A percentile compares a stretch with the other conserved stretches of the same genome.
phyloP scores from a whole-genome alignment of 768 basidiomycete genomes.

The Macrolepiota fuliginosa region DNA sequence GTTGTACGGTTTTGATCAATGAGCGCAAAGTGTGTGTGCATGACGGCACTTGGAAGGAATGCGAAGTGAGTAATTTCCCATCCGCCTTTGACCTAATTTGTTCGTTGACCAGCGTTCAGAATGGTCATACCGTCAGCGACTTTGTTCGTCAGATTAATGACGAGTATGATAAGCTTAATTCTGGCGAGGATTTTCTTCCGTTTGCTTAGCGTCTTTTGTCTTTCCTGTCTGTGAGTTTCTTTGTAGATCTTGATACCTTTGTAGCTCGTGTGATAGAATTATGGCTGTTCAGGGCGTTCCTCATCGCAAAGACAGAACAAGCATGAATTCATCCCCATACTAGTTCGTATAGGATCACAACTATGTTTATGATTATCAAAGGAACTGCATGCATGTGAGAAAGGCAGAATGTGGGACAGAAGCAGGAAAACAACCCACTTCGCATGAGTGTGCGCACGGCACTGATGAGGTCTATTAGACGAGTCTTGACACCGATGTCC shows the following conservation, averaged over 20 bases:
- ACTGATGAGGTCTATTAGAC: constrained; percentile 88
- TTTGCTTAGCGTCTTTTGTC: background rate
- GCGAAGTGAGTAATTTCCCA: constrained; percentile 49
- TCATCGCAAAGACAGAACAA: background rate
- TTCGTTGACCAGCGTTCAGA: constrained; percentile 33
- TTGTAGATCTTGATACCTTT: background rate
- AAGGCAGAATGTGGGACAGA: constrained; percentile 12
- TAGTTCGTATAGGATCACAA: constrained; percentile 86
- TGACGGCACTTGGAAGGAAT: constrained; percentile 76
- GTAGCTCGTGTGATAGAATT: background rate
- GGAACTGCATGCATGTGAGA: constrained; percentile 60
- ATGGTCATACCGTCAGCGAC: constrained; percentile 70
- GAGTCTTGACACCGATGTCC: constrained; percentile 77
- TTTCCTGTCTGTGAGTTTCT: background rate
- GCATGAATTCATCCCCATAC: constrained; percentile 47
- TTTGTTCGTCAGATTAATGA: constrained; percentile 77
- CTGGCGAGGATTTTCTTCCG: background rate
- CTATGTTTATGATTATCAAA: constrained; percentile 81
- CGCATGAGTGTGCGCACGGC: constrained; percentile 97
- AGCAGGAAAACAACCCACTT: constrained; percentile 57
- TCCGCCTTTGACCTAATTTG: background rate
- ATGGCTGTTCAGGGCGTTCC: background rate
- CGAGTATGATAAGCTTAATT: constrained; percentile 68
- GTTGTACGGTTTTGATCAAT: constrained; percentile 85
- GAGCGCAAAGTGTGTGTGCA: constrained; percentile 67